Evolutionary conservation across 306 rosid species (phyloP).

Genomic region (Cyclanthera cordifolia): DNA sequence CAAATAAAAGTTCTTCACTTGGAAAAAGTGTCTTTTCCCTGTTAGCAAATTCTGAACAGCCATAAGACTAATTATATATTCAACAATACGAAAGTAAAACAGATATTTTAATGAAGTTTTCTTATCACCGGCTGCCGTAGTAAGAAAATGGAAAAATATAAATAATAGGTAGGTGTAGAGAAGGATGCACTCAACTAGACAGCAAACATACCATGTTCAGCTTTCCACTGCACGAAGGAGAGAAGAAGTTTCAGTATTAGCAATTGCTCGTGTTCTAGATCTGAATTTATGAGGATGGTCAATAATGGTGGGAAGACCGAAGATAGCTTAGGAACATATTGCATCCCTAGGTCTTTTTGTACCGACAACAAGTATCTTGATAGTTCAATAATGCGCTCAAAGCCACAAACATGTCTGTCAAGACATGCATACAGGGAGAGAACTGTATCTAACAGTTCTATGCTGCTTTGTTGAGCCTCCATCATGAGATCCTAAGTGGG

Average conservation of each 20-base stretch:
- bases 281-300: slow-evolving; percentile 50
- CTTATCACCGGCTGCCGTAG: not conserved
- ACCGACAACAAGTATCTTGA: slow-evolving; percentile 47
- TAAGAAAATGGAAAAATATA: not conserved
- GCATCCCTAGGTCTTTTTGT: slow-evolving; percentile 69
- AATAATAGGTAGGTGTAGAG: not conserved
- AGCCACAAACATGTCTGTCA: slow-evolving; percentile 35
- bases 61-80: not conserved
- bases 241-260: slow-evolving; percentile 49
- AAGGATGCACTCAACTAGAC: not conserved
- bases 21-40: slow-evolving; percentile 23
- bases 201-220: slow-evolving; percentile 41
- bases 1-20: slow-evolving; percentile 65
- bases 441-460: slow-evolving; percentile 51
- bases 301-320: slow-evolving; percentile 43
- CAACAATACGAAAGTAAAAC: not conserved
- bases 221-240: slow-evolving; percentile 63
- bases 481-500: slow-evolving; percentile 34
- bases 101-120: not conserved
- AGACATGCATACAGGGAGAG: slow-evolving; percentile 44
- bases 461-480: slow-evolving; percentile 59
- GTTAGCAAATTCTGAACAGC: slow-evolving; percentile 41
- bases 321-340: slow-evolving; percentile 43
- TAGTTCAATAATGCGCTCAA: slow-evolving; percentile 53
- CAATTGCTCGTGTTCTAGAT: slow-evolving; percentile 80